Percentiles rank a stretch among this genome's conserved stretches.
phyloP scores from a whole-genome alignment of 352 stramenopile genomes.

The Phytophthora brassicae region DNA sequence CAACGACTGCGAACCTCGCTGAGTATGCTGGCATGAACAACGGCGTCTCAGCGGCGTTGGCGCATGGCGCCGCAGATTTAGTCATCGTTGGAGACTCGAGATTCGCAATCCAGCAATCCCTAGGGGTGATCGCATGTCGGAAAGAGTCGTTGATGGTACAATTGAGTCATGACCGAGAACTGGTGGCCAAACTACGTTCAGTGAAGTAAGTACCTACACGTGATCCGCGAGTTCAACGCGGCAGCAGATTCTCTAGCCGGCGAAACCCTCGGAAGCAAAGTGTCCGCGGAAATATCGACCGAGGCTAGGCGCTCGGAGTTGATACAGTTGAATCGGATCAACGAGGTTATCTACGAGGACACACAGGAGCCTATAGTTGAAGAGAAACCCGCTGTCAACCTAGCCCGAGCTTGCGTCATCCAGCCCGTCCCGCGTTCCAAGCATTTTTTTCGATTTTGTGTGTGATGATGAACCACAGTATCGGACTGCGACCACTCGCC shows the following conservation, averaged over 20 bases:
- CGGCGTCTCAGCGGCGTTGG: no score
- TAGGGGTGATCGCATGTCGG: slow-evolving; percentile 9
- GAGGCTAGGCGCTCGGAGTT: not conserved
- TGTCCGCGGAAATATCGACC: not conserved
- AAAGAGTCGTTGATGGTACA: slow-evolving; percentile 4
- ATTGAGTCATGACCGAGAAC: not conserved
- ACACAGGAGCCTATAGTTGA: not conserved
- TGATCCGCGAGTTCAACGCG: not conserved
- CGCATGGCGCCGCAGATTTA: not conserved
- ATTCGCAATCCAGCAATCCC: slow-evolving; percentile 10
- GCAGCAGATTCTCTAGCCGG: slow-evolving; percentile 3
- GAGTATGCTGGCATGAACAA: no score
- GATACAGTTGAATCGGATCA: not conserved
- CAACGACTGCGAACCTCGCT: no score
- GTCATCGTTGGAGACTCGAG: slow-evolving; percentile 18
- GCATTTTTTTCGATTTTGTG: slow-evolving; percentile 1
- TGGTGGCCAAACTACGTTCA: not conserved
- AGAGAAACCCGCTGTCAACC: not conserved
- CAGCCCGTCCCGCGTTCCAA: not conserved
- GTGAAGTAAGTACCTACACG: slow-evolving; percentile 8
- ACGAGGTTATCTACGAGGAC: slow-evolving; percentile 5
- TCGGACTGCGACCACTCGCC: not conserved
- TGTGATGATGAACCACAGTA: not conserved
- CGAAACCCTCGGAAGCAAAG: slow-evolving; percentile 3
- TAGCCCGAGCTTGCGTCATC: not conserved